phyloP scores from a whole-genome alignment of 2,329 filamentous ascomycete genomes.

The Fusarium pseudonygamai region DNA sequence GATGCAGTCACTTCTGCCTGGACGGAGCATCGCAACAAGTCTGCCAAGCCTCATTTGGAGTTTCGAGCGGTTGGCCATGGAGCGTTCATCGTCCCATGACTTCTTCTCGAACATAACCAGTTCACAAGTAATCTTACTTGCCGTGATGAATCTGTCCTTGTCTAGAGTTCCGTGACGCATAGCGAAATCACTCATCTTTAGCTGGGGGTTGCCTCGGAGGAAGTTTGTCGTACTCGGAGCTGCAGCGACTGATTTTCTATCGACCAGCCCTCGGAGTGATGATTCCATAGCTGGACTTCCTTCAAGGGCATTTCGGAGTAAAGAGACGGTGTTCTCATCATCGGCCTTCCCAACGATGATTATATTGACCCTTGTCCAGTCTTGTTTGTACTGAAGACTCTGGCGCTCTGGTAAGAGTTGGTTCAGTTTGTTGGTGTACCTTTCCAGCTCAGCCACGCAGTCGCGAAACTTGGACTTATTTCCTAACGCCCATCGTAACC shows the following conservation, averaged over 20 bases:
- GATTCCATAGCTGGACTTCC: not conserved
- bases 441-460: not conserved
- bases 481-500: not conserved
- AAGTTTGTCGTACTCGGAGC: not conserved
- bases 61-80: not conserved
- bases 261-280: not conserved
- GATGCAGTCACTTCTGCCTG: not conserved
- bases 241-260: not conserved
- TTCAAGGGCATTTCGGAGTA: rapidly evolving
- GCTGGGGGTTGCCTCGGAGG: not conserved
- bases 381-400: not conserved
- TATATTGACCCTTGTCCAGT: not conserved
- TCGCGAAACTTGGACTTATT: not conserved
- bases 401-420: not conserved
- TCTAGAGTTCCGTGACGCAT: too few species aligned
- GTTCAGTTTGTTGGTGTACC: not conserved
- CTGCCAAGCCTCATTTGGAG: not conserved
- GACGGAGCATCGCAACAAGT: not conserved
- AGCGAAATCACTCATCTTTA: not conserved
- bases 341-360: not conserved
- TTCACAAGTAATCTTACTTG: not conserved
- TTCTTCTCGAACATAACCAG: not conserved
- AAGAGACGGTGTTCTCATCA: not conserved
- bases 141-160: too few species aligned
- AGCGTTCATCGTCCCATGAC: not conserved